Conservation (phyloP, 2,329 filamentous ascomycete genomes). For the Xylariaceae sp. region DNA sequence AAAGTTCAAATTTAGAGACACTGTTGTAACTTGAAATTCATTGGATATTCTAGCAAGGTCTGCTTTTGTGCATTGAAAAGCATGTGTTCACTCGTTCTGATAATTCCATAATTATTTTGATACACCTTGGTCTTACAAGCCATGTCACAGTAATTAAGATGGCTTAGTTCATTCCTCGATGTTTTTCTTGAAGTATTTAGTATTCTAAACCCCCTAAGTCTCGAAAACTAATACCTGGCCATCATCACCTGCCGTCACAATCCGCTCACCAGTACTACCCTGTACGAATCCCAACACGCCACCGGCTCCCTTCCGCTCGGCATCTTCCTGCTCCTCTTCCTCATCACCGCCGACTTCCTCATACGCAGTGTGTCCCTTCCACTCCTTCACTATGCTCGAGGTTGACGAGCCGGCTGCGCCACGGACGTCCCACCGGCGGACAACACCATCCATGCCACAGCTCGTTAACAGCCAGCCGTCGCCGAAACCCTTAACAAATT, state of each 20-base stretch:
- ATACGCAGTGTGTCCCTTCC: constrained; percentile 82
- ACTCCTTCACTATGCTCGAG: constrained; percentile 74
- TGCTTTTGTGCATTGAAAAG: too few relatives aligned
- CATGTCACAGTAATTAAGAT: too few relatives aligned
- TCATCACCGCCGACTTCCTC: constrained; percentile 81
- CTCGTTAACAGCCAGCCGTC: constrained; percentile 71
- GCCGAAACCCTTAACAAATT: constrained; percentile 63
- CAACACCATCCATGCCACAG: constrained; percentile 87
- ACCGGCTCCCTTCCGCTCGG: constrained; percentile 78
- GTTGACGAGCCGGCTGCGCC: constrained; percentile 49
- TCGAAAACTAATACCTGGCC: constrained; percentile 65
- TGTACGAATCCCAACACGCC: constrained; percentile 91
- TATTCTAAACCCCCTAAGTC: constrained; percentile 32
- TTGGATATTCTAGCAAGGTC: too few relatives aligned
- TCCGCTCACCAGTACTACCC: constrained; percentile 64
- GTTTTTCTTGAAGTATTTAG: background rate
- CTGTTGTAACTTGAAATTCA: too few relatives aligned
- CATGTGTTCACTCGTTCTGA: too few relatives aligned
- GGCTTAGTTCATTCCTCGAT: background rate
- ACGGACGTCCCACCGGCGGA: constrained; percentile 81
- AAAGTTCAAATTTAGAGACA: too few relatives aligned
- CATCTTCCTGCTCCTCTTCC: constrained; percentile 87
- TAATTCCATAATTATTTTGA: too few relatives aligned
- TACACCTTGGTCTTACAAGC: too few relatives aligned
- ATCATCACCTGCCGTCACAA: constrained; percentile 92